Conservation (phyloP, 768 basidiomycete species). For the Phallus indusiatus region DNA sequence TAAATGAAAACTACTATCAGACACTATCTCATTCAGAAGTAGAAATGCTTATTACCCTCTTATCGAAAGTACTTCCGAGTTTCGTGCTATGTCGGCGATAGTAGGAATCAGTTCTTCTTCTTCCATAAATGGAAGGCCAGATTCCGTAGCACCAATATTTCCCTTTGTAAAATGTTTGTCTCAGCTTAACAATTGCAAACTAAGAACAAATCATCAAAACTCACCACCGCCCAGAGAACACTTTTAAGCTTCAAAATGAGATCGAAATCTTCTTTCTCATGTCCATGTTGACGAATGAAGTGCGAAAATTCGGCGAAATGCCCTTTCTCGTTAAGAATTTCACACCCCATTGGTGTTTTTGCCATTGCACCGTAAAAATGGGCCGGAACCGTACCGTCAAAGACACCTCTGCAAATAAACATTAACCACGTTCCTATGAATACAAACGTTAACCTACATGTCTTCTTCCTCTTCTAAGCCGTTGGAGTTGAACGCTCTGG, state of each 20-base stretch:
- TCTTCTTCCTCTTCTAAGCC: conserved; percentile 54
- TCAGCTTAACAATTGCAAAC: not conserved
- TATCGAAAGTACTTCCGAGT: conserved; percentile 82
- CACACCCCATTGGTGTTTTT: conserved; percentile 91
- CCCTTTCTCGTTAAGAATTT: conserved; percentile 80
- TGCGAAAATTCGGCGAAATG: conserved; percentile 88
- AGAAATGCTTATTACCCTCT: conserved; percentile 60
- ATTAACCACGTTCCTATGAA: not conserved
- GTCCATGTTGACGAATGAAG: conserved; percentile 78
- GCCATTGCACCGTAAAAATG: conserved; percentile 99
- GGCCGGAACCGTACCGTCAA: conserved; percentile 81
- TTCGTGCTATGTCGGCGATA: conserved; percentile 84
- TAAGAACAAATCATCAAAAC: conserved; percentile 23
- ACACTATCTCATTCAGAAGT: not conserved
- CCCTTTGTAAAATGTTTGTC: conserved; percentile 43
- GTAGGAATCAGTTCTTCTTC: conserved; percentile 90
- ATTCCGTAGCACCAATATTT: conserved; percentile 82
- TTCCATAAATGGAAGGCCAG: conserved; percentile 90
- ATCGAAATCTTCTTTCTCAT: conserved; percentile 75
- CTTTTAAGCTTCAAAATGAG: conserved; percentile 88
- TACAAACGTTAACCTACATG: conserved; percentile 27
- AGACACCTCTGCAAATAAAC: conserved; percentile 37
- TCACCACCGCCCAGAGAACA: conserved; percentile 91
- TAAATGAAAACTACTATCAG: conserved; percentile 25
- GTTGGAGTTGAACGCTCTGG: conserved; percentile 59